A percentile compares a stretch with the other conserved stretches of the same genome.
These are phyloP conservation scores for Acanthamoeba quina DNA, from an alignment of 208 protist species.

Conservation along the genomic window DNA sequence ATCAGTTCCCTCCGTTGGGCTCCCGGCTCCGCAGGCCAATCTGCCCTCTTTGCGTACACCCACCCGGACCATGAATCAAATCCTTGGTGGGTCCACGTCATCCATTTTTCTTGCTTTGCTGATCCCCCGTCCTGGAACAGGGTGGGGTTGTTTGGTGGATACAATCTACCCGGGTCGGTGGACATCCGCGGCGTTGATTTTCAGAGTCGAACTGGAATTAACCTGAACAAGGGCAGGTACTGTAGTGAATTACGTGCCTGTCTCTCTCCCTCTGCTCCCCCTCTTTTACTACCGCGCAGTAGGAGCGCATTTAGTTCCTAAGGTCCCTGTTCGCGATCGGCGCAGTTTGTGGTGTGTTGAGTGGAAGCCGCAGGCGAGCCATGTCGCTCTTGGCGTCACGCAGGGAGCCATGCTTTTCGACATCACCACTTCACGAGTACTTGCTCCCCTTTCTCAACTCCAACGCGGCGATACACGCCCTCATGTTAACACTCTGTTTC, in stretches of 20 bases:
- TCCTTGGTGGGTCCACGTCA: not conserved
- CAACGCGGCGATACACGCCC: not conserved
- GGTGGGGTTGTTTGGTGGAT: slow-evolving; percentile 33
- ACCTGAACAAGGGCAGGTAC: slow-evolving; percentile 33
- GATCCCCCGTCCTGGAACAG: not conserved
- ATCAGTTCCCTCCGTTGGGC: slow-evolving; percentile 22
- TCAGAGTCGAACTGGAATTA: not conserved
- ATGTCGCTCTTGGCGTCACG: slow-evolving; percentile 18
- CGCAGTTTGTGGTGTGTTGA: slow-evolving; percentile 53
- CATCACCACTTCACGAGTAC: not conserved
- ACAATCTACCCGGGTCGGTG: slow-evolving; percentile 16
- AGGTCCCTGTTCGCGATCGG: too few relatives aligned
- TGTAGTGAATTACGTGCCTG: not conserved
- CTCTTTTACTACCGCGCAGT: not conserved
- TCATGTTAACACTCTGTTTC: not conserved
- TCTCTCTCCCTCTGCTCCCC: not conserved
- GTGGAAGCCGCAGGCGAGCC: slow-evolving; percentile 23
- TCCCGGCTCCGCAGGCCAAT: not conserved
- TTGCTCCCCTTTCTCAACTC: not conserved
- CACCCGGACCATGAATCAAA: not conserved
- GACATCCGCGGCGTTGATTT: slow-evolving; percentile 30
- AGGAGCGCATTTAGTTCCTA: too few relatives aligned
- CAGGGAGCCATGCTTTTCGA: slow-evolving; percentile 50
- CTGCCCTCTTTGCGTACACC: not conserved
- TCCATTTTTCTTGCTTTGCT: not conserved